Evolutionary conservation across 352 stramenopile species (phyloP).

Genomic region (Pythium plurisporium): DNA sequence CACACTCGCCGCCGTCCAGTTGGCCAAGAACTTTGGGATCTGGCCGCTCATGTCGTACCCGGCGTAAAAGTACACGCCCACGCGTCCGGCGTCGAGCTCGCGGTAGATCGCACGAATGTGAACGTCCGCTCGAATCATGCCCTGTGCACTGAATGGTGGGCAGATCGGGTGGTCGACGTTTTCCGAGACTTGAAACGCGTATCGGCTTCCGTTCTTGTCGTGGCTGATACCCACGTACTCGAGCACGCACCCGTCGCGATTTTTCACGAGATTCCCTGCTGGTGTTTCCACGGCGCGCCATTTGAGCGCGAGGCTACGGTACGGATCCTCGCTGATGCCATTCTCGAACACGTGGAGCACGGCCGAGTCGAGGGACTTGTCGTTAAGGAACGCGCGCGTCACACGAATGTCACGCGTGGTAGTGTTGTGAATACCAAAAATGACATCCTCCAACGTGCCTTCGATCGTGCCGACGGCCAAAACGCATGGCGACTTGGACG

Average conservation of each 20-base stretch:
- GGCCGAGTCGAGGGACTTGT: conserved; percentile 17
- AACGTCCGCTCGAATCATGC: not conserved
- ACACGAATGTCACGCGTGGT: conserved; percentile 33
- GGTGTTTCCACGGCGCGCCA: conserved; percentile 18
- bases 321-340: conserved; percentile 25
- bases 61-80: conserved; percentile 18
- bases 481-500: conserved; percentile 7
- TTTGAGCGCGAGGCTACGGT: conserved; percentile 18
- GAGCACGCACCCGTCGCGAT: conserved; percentile 46
- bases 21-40: conserved; percentile 7
- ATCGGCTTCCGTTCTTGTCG: conserved; percentile 33
- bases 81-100: conserved; percentile 4
- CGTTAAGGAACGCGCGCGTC: conserved; percentile 20
- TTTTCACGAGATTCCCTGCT: conserved; percentile 16
- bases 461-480: conserved; percentile 51
- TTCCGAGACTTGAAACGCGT: conserved; percentile 32
- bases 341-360: conserved; percentile 43
- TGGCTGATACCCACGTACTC: conserved; percentile 40
- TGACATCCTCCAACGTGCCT: conserved; percentile 56
- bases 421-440: conserved; percentile 45
- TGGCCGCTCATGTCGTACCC: conserved; percentile 10
- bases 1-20: conserved; percentile 10
- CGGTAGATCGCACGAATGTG: conserved; percentile 14
- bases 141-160: not conserved
- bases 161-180: conserved; percentile 28